Evolutionary conservation across 1,139 yeast species (phyloP).

Genomic region (Yamadazyma atmosphaerica): DNA sequence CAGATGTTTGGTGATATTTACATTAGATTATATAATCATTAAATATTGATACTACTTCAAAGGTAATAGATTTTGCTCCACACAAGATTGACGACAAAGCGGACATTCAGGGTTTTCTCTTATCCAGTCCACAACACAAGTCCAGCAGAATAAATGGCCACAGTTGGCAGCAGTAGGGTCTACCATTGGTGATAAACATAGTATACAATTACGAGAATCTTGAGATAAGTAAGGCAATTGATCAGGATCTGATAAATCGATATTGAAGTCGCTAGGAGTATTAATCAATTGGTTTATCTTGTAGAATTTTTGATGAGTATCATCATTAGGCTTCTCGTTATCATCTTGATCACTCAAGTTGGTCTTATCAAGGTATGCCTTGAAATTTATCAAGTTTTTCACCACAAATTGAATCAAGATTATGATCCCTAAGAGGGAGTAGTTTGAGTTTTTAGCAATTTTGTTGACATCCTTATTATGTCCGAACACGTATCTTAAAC

Average conservation of each 20-base stretch:
- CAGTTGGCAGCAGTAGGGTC: constrained; percentile 87
- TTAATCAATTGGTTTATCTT: constrained; percentile 21
- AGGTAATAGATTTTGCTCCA: constrained; percentile 74
- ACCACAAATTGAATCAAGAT: constrained; percentile 61
- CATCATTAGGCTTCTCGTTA: constrained; percentile 9
- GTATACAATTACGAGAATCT: constrained; percentile 72
- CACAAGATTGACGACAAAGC: constrained; percentile 74
- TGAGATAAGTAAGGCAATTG: constrained; percentile 71
- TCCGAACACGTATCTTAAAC: constrained; percentile 75
- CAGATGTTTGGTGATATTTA: constrained; percentile 23
- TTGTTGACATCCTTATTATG: constrained; percentile 54
- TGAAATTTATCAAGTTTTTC: constrained; percentile 39
- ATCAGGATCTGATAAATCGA: constrained; percentile 55
- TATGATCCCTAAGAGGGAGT: constrained; percentile 74
- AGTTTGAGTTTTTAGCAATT: constrained; percentile 53
- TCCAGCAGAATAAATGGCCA: constrained; percentile 95
- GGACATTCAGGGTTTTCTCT: constrained; percentile 91
- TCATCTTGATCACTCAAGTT: constrained; percentile 16
- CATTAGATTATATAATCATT: constrained; percentile 1
- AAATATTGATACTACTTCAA: constrained; percentile 36
- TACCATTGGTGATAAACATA: constrained; percentile 77
- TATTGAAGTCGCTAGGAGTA: constrained; percentile 10
- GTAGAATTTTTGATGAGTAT: constrained; percentile 7
- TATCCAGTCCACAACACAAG: constrained; percentile 86
- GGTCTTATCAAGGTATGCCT: constrained; percentile 26